phyloP scores from a whole-genome alignment of 106 monocot species.

The Apostasia ramifera region DNA sequence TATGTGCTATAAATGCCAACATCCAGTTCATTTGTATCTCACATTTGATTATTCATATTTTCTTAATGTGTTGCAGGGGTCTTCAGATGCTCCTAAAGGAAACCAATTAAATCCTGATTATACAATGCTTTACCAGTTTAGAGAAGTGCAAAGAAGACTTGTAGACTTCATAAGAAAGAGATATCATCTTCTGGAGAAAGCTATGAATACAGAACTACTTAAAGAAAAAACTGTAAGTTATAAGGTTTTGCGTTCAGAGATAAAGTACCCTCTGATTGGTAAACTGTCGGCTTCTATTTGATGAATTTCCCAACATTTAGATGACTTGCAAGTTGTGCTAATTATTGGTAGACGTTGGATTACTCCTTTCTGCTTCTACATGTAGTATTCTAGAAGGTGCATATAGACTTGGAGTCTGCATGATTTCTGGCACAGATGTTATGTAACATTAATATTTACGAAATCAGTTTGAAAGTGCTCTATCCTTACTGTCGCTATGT shows the following conservation, averaged over 20 bases:
- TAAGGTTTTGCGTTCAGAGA: not conserved
- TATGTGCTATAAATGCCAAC: slow-evolving; percentile 27
- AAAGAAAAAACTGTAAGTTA: slow-evolving; percentile 35
- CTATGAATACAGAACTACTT: slow-evolving; percentile 54
- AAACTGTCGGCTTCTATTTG: no score
- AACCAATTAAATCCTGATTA: slow-evolving; percentile 33
- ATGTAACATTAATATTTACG: no score
- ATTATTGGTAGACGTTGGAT: no score
- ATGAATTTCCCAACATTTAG: no score
- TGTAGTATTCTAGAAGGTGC: no score
- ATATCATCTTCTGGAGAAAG: slow-evolving; percentile 81
- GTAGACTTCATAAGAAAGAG: slow-evolving; percentile 86
- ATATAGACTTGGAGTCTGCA: no score
- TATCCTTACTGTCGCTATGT: no score
- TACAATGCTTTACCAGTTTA: slow-evolving; percentile 37
- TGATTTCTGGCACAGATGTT: no score
- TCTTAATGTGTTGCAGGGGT: slow-evolving; percentile 27
- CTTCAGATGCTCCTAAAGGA: slow-evolving; percentile 37
- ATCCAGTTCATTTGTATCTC: slow-evolving; percentile 3
- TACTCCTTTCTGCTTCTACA: no score
- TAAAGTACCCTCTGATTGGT: not conserved
- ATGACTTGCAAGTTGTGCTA: no score
- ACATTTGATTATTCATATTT: not conserved
- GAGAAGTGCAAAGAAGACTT: slow-evolving; percentile 78
- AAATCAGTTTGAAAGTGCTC: no score